Evolutionary conservation across 176 grass and related monocot genomes (phyloP).

Genomic region (Oryza coarctata): DNA sequence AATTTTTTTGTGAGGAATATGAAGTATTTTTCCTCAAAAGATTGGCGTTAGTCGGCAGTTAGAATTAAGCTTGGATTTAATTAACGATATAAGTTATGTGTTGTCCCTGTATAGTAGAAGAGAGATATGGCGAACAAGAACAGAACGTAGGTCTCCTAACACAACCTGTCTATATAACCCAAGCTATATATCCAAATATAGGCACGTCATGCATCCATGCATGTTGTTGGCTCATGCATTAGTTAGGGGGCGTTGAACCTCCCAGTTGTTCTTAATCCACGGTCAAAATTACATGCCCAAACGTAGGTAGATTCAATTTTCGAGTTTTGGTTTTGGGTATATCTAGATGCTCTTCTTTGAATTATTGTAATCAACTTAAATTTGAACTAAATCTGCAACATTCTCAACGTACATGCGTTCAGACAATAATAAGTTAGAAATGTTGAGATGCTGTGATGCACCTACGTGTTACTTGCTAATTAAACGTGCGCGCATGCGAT

Average conservation of each 20-base stretch:
- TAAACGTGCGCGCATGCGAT: not conserved
- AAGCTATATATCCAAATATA: not conserved
- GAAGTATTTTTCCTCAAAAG: not conserved
- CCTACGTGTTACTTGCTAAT: not conserved
- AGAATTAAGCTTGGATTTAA: not conserved
- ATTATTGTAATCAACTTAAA: not conserved
- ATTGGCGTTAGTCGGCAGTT: not conserved
- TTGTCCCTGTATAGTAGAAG: not conserved
- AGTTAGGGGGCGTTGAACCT: conserved; percentile 37
- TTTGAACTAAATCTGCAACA: not conserved
- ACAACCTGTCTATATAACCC: not conserved
- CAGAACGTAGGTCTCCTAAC: not conserved
- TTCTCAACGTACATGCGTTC: not conserved
- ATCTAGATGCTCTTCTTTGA: not conserved
- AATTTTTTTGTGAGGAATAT: not conserved
- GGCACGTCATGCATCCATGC: not conserved
- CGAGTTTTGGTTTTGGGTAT: not conserved
- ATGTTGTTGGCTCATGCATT: not conserved
- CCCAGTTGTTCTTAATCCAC: not conserved
- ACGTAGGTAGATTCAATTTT: not conserved
- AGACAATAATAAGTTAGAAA: not conserved
- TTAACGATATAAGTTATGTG: not conserved
- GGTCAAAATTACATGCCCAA: not conserved
- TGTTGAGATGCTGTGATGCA: not conserved
- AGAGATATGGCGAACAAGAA: conserved; percentile 11